Evolutionary conservation across 441 rosid species (phyloP).

Genomic region (Gossypium lobatum): DNA sequence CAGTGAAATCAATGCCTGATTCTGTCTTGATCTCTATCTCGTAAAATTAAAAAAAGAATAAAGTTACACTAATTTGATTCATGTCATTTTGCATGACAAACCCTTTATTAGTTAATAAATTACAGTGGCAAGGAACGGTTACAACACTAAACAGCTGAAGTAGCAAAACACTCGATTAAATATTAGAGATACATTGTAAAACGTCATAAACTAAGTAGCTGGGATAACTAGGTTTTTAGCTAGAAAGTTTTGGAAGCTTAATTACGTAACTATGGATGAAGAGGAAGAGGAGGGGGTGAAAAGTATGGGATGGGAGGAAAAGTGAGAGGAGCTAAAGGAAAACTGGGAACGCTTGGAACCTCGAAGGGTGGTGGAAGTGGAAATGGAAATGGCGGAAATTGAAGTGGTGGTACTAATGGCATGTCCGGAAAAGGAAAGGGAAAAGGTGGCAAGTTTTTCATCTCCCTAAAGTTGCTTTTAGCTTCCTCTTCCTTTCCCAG

Average conservation of each 20-base stretch:
- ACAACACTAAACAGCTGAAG: background rate
- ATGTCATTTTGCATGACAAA: too few relatives aligned
- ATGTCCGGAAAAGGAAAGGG: background rate
- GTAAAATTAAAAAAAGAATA: too few relatives aligned
- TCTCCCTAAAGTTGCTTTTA: background rate
- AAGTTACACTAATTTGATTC: too few relatives aligned
- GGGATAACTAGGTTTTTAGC: too few relatives aligned
- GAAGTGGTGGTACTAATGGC: background rate
- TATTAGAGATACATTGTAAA: background rate
- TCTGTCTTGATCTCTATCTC: too few relatives aligned
- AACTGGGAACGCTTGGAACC: background rate
- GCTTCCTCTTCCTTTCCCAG: background rate
- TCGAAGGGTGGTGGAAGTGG: background rate
- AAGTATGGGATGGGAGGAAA: background rate
- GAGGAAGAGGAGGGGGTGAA: background rate
- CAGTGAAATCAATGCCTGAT: too few relatives aligned
- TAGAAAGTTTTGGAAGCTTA: too few relatives aligned
- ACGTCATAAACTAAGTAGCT: too few relatives aligned
- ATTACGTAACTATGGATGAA: too few relatives aligned
- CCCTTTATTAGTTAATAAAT: too few relatives aligned
- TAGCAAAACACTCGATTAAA: background rate
- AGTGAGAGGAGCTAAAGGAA: background rate
- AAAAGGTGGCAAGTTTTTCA: constrained; percentile 7
- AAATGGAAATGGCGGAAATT: background rate
- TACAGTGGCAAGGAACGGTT: background rate